A percentile compares a stretch with the other conserved stretches of the same genome.
Conservation (phyloP, 805 yeast species). For the Candida coleopterorum region DNA sequence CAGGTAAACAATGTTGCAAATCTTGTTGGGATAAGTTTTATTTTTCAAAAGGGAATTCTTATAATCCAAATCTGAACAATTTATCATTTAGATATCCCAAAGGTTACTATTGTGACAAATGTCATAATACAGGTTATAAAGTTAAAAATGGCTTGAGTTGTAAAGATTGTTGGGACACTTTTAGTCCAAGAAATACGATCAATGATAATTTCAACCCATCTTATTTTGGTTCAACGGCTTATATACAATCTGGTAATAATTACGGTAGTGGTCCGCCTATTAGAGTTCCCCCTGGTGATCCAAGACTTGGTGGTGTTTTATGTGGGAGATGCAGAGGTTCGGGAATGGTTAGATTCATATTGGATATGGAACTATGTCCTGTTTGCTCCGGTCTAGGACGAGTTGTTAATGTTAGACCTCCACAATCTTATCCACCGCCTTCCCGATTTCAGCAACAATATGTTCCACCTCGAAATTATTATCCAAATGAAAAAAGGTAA, state of each 20-base stretch:
- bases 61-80: slow-evolving; percentile 40
- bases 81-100: slow-evolving; percentile 67
- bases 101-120: slow-evolving; percentile 58
- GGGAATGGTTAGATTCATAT: slow-evolving; percentile 49
- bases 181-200: slow-evolving; percentile 34
- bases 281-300: slow-evolving; percentile 71
- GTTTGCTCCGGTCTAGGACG: slow-evolving; percentile 68
- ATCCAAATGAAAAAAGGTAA: background rate
- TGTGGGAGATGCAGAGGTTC: slow-evolving; percentile 72
- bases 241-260: slow-evolving; percentile 9
- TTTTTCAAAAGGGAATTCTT: slow-evolving; percentile 23
- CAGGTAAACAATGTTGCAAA: slow-evolving; percentile 51
- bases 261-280: slow-evolving; percentile 22
- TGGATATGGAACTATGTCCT: slow-evolving; percentile 57
- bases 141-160: slow-evolving; percentile 64
- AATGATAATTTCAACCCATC: background rate
- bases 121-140: slow-evolving; percentile 68
- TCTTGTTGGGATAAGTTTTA: slow-evolving; percentile 56
- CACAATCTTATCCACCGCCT: slow-evolving; percentile 5
- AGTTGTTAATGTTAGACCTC: slow-evolving; percentile 18
- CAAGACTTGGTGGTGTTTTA: slow-evolving; percentile 61
- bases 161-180: slow-evolving; percentile 58
- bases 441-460: slow-evolving; percentile 5
- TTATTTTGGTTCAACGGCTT: slow-evolving; percentile 9
- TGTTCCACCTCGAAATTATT: background rate